Conservation (phyloP, 352 stramenopile species). For the Pythium guiyangense region DNA sequence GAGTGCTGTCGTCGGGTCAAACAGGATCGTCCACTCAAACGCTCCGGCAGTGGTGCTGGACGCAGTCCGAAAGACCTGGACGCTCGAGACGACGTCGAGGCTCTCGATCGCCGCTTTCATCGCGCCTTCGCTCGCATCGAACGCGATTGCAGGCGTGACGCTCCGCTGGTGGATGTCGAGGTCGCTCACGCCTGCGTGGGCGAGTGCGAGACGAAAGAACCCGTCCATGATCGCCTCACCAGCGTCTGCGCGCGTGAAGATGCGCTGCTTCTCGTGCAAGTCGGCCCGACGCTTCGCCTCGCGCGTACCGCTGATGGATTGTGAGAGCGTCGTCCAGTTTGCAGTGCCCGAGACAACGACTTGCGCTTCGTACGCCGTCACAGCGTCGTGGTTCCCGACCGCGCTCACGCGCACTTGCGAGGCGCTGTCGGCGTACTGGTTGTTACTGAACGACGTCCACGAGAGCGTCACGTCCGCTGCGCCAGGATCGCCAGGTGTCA, state of each 20-base stretch:
- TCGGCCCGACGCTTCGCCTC: constrained; percentile 5
- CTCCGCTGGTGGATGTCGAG: constrained; percentile 34
- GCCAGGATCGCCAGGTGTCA: constrained; percentile 37
- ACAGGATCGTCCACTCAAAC: constrained; percentile 55
- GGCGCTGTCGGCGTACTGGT: constrained; percentile 6
- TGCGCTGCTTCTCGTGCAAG: constrained; percentile 38
- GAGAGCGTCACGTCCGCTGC: constrained; percentile 27
- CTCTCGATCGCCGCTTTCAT: constrained; percentile 70
- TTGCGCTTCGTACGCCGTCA: constrained; percentile 55
- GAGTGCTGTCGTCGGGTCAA: constrained; percentile 21
- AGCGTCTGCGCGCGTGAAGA: constrained; percentile 46
- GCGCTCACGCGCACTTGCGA: constrained; percentile 8
- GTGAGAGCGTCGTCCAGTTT: constrained; percentile 29
- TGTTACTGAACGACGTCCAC: constrained; percentile 43
- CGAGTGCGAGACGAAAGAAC: constrained; percentile 48
- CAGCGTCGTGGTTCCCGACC: constrained; percentile 19
- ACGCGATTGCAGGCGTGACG: constrained; percentile 58
- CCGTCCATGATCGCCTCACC: constrained; percentile 43
- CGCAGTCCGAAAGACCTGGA: constrained; percentile 42
- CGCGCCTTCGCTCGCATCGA: constrained; percentile 55
- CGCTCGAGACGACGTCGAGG: constrained; percentile 57
- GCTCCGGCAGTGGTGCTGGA: constrained; percentile 17
- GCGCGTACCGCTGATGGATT: constrained; percentile 27
- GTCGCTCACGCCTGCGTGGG: constrained; percentile 28
- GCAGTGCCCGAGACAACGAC: constrained; percentile 38